These are phyloP conservation scores for Peniophora sp. DNA, from an alignment of 1,284 basidiomycete genomes.

Conservation along the genomic window DNA sequence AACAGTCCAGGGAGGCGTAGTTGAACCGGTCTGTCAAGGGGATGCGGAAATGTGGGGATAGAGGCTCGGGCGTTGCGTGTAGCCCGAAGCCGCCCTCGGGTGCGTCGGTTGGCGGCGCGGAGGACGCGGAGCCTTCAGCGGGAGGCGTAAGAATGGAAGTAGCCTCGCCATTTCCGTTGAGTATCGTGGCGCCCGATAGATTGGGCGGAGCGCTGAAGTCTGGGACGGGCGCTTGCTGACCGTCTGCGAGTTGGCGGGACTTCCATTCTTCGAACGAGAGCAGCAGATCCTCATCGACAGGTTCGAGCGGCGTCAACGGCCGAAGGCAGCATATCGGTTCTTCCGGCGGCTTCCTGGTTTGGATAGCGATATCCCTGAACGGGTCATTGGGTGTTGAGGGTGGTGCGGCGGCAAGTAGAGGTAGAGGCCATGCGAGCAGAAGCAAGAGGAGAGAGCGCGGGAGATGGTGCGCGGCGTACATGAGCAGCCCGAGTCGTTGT, in stretches of 20 bases:
- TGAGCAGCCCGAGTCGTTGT: not conserved
- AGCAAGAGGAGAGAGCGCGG: constrained; percentile 28
- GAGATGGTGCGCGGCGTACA: constrained; percentile 9
- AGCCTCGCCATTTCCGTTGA: not conserved
- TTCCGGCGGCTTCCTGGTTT: constrained; percentile 38
- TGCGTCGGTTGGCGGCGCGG: constrained; percentile 10
- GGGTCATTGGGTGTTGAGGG: constrained; percentile 47
- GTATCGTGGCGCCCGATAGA: not conserved
- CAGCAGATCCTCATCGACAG: constrained; percentile 55
- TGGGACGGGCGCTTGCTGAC: constrained; percentile 18
- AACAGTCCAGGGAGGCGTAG: constrained; percentile 91
- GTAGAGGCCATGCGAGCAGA: constrained; percentile 30
- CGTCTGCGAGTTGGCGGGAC: constrained; percentile 43
- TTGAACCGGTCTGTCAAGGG: constrained; percentile 81
- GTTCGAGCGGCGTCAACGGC: constrained; percentile 38
- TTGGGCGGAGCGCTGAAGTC: constrained; percentile 12
- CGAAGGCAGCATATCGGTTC: constrained; percentile 62
- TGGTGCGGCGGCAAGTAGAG: constrained; percentile 17
- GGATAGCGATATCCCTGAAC: constrained; percentile 46
- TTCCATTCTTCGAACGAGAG: constrained; percentile 93
- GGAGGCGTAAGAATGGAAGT: not conserved
- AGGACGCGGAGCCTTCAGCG: not conserved
- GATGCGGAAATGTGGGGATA: constrained; percentile 57
- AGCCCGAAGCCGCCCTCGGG: constrained; percentile 7
- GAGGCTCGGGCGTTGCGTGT: constrained; percentile 16